These are phyloP conservation scores for Pseudevernia furfuracea DNA, from an alignment of 495 filamentous ascomycete genomes.

Conservation along the genomic window DNA sequence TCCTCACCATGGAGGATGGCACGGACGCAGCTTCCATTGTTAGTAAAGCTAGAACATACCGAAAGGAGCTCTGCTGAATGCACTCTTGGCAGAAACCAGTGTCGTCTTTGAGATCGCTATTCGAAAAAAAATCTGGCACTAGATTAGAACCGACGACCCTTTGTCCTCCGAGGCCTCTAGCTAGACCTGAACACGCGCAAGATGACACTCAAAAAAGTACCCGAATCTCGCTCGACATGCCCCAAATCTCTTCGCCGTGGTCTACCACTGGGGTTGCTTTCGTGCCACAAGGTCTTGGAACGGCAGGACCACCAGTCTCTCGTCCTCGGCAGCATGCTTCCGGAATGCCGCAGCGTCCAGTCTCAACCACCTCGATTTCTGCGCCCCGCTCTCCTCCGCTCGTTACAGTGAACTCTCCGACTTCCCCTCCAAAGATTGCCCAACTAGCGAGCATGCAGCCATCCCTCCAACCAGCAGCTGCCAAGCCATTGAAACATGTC, in stretches of 20 bases:
- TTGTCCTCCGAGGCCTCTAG: conserved; percentile 30
- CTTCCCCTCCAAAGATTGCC: conserved; percentile 54
- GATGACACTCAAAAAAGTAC: conserved; percentile 41
- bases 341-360: conserved; percentile 30
- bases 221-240: conserved; percentile 48
- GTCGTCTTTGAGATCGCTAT: conserved; percentile 84
- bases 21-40: conserved; percentile 44
- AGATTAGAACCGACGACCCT: conserved; percentile 37
- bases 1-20: conserved; percentile 29
- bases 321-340: conserved; percentile 3
- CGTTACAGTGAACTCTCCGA: conserved; percentile 65
- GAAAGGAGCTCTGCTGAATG: conserved; percentile 23
- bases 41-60: conserved; percentile 27
- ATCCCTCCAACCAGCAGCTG: conserved; percentile 22
- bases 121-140: conserved; percentile 71
- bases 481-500: conserved; percentile 23
- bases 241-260: conserved; percentile 40
- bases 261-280: conserved; percentile 18
- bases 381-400: conserved; percentile 59
- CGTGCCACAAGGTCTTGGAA: neutral
- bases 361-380: conserved; percentile 48
- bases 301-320: conserved; percentile 4
- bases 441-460: conserved; percentile 21
- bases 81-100: conserved; percentile 54
- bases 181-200: conserved; percentile 38